These are phyloP conservation scores for Phytophthora ramorum DNA, from an alignment of 352 stramenopile genomes.

Conservation along the genomic window DNA sequence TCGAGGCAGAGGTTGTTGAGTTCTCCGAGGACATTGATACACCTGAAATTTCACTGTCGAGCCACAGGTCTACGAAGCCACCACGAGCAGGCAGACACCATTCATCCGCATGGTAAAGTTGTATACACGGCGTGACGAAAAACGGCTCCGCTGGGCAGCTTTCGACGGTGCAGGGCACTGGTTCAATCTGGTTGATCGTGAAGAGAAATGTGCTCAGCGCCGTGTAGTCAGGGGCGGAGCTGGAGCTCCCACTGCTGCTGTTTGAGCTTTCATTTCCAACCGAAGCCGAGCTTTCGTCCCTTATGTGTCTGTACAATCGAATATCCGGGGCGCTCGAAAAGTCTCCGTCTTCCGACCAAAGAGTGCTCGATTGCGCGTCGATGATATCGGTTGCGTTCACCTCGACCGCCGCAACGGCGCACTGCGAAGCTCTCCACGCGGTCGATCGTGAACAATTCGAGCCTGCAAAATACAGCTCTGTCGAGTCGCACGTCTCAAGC, in stretches of 20 bases:
- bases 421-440: conserved; percentile 38
- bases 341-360: conserved; percentile 54
- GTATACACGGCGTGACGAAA: conserved; percentile 58
- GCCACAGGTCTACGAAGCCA: conserved; percentile 51
- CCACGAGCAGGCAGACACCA: conserved; percentile 49
- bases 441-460: conserved; percentile 36
- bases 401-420: conserved; percentile 32
- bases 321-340: conserved; percentile 40
- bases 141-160: conserved; percentile 41
- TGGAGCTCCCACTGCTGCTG: conserved; percentile 1
- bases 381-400: conserved; percentile 31
- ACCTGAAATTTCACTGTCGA: conserved; percentile 35
- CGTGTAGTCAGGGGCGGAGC: neutral
- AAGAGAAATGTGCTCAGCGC: conserved; percentile 32
- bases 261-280: conserved; percentile 3
- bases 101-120: conserved; percentile 13
- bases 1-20: conserved; percentile 2
- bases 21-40: neutral
- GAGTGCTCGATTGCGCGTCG: conserved; percentile 21
- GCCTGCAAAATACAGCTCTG: conserved; percentile 42
- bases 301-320: conserved; percentile 43
- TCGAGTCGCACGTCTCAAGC: conserved; percentile 38
- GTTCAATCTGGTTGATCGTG: conserved; percentile 56
- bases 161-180: conserved; percentile 11
- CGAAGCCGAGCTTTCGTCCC: conserved; percentile 3